Evolutionary conservation across 78 protist species (phyloP).

Genomic region (Anaeramoeba flamelloides): DNA sequence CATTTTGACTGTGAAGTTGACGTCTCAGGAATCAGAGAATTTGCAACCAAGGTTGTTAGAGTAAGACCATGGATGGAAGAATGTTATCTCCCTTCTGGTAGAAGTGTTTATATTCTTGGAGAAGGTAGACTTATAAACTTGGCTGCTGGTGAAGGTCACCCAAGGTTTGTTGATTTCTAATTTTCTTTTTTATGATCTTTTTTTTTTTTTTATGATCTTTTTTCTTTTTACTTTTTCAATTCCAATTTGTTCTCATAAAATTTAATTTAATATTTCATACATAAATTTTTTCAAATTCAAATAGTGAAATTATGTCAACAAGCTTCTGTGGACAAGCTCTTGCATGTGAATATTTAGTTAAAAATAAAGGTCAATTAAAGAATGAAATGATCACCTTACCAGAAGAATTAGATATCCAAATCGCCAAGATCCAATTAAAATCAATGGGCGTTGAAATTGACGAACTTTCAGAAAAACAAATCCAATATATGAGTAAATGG

Average conservation of each 20-base stretch:
- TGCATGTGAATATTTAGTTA: constrained; percentile 41
- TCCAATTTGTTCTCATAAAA: no score
- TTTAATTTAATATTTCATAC: no score
- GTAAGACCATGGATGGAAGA: constrained; percentile 94
- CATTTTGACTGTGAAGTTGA: constrained; percentile 98
- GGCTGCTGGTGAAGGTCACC: constrained; percentile 99
- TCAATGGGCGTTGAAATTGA: constrained; percentile 55
- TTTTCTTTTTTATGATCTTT: no score
- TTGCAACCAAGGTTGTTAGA: constrained; percentile 43
- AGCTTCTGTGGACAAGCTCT: constrained; percentile 93
- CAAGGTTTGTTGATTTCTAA: no score
- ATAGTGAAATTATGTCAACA: constrained; percentile 95
- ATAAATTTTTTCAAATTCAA: no score
- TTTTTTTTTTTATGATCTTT: no score
- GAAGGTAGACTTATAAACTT: constrained; percentile 95
- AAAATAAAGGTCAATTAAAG: no score
- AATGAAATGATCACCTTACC: no score
- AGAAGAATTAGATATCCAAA: constrained; percentile 44
- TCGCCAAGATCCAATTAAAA: constrained; percentile 60
- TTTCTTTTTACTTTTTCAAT: no score
- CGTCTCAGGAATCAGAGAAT: constrained; percentile 54
- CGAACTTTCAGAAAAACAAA: constrained; percentile 71
- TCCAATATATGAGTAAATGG: constrained; percentile 60
- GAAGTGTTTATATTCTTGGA: no score
- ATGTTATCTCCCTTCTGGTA: constrained; percentile 61